Percentiles rank a stretch among this genome's conserved stretches.
These are phyloP conservation scores for Delphinella strobiligena DNA, from an alignment of 2,329 filamentous ascomycete genomes.

Conservation along the genomic window DNA sequence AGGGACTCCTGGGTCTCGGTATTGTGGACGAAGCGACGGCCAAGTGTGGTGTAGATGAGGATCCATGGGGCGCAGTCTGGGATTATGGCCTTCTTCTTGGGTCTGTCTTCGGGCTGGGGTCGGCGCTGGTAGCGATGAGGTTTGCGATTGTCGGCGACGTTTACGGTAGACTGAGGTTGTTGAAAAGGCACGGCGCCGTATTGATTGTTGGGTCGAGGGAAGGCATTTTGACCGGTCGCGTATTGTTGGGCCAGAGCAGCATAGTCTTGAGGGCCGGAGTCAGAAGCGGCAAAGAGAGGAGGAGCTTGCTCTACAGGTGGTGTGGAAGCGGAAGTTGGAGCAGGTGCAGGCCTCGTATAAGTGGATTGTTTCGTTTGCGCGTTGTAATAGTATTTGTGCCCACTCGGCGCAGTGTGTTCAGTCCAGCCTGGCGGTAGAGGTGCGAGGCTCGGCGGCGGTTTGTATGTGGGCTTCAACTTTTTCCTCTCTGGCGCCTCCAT, in stretches of 20 bases:
- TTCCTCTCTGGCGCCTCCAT: constrained; percentile 10
- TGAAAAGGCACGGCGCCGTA: not conserved
- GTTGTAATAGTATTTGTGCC: constrained; percentile 80
- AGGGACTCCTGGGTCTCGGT: constrained; percentile 74
- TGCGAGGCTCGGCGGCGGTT: constrained; percentile 35
- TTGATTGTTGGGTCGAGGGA: not conserved
- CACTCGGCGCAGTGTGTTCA: constrained; percentile 79
- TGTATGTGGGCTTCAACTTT: constrained; percentile 73
- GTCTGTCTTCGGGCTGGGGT: constrained; percentile 64
- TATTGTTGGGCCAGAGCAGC: not conserved
- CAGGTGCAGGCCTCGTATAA: constrained; percentile 55
- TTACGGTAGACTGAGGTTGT: not conserved
- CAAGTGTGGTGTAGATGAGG: constrained; percentile 83
- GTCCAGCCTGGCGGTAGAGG: constrained; percentile 74
- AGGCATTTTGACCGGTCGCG: not conserved
- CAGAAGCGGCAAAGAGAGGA: not conserved
- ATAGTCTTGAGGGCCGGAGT: not conserved
- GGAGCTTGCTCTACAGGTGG: constrained; percentile 4
- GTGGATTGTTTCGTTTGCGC: constrained; percentile 72
- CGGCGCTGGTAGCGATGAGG: constrained; percentile 42
- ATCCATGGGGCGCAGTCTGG: constrained; percentile 79
- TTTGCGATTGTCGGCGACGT: not conserved
- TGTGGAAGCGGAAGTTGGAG: constrained; percentile 2
- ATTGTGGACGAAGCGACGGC: constrained; percentile 84
- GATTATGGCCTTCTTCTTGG: constrained; percentile 66